These are phyloP conservation scores for Funneliformis caledonium DNA, from an alignment of 371 early-diverging fungal genomes.

Conservation along the genomic window DNA sequence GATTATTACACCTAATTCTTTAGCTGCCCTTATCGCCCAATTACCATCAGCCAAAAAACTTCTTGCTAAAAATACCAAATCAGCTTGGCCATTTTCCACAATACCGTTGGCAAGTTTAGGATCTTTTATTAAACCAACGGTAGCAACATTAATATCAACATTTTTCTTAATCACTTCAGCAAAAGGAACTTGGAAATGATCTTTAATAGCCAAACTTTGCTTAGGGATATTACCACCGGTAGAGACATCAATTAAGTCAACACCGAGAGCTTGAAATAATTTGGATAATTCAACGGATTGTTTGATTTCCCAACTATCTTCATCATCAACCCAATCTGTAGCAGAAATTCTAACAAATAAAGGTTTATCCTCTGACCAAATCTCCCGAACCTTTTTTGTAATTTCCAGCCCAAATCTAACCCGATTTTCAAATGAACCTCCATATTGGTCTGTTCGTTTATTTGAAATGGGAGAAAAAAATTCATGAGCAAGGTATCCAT, in stretches of 20 bases:
- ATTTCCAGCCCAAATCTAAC: slow-evolving; percentile 70
- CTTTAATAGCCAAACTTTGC: slow-evolving; percentile 57
- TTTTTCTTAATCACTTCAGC: slow-evolving; percentile 62
- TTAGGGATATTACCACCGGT: slow-evolving; percentile 64
- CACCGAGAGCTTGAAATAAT: slow-evolving; percentile 64
- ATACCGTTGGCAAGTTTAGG: slow-evolving; percentile 72
- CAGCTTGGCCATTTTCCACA: slow-evolving; percentile 68
- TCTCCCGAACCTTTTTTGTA: slow-evolving; percentile 62
- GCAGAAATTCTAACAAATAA: slow-evolving; percentile 80
- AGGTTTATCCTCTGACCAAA: slow-evolving; percentile 80
- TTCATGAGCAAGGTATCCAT: slow-evolving; percentile 77
- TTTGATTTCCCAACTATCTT: slow-evolving; percentile 60
- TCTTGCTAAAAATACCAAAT: slow-evolving; percentile 77
- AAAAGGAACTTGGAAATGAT: slow-evolving; percentile 77
- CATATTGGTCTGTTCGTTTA: slow-evolving; percentile 83
- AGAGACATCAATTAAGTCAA: slow-evolving; percentile 78
- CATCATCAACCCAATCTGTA: slow-evolving; percentile 67
- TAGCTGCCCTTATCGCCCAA: slow-evolving; percentile 56
- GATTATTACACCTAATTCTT: slow-evolving; percentile 66
- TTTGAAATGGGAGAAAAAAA: slow-evolving; percentile 86
- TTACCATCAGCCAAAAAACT: slow-evolving; percentile 75
- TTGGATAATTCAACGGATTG: slow-evolving; percentile 67
- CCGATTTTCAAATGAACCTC: slow-evolving; percentile 81
- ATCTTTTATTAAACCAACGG: slow-evolving; percentile 78
- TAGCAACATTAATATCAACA: slow-evolving; percentile 61